A percentile compares a stretch with the other conserved stretches of the same genome.
phyloP scores from a whole-genome alignment of 108 stramenopile genomes.

The Ochromonas danica region DNA sequence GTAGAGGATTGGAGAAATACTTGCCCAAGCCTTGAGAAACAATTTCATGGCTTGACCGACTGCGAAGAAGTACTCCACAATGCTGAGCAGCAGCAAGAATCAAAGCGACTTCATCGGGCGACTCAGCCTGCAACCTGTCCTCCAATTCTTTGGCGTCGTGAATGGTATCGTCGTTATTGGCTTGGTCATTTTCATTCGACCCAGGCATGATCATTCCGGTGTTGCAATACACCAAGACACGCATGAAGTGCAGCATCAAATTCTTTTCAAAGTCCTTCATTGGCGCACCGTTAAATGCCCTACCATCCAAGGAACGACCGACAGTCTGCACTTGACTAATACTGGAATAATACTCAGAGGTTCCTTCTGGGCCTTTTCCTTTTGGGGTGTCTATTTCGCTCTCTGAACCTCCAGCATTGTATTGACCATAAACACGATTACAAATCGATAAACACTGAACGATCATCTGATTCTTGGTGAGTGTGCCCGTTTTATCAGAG shows the following conservation, averaged over 20 bases:
- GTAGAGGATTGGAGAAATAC: background rate
- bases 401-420: too few relatives aligned
- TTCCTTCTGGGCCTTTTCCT: too few relatives aligned
- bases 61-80: background rate
- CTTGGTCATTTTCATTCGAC: background rate
- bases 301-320: too few relatives aligned
- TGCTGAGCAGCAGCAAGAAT: slow-evolving; percentile 17
- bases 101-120: slow-evolving; percentile 33
- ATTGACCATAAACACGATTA: too few relatives aligned
- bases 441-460: too few relatives aligned
- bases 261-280: background rate
- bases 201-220: slow-evolving; percentile 33
- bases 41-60: background rate
- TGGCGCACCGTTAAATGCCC: background rate
- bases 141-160: background rate
- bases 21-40: background rate
- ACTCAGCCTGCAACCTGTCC: slow-evolving; percentile 24
- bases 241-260: slow-evolving; percentile 8
- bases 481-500: slow-evolving; percentile 55
- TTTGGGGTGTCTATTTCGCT: too few relatives aligned
- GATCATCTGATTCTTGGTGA: slow-evolving; percentile 51
- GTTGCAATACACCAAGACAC: slow-evolving; percentile 23
- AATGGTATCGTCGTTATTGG: background rate
- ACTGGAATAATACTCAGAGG: too few relatives aligned
- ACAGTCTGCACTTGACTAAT: too few relatives aligned